phyloP scores from a whole-genome alignment of 495 filamentous ascomycete species.

The Talaromyces trachyspermus region DNA sequence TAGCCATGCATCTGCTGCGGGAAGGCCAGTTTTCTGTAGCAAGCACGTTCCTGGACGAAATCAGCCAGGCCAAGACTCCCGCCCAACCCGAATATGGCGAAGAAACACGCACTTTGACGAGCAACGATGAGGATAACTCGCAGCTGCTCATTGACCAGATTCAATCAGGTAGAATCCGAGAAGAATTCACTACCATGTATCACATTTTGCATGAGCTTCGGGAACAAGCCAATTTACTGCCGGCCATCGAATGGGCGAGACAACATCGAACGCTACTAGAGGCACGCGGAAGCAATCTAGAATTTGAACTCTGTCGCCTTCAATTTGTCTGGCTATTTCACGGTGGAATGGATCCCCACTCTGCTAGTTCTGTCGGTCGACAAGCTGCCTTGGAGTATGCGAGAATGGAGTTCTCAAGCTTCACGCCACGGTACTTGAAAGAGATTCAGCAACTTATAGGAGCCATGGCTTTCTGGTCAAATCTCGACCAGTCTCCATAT shows the following conservation, averaged over 20 bases:
- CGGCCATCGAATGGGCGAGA: slow-evolving; percentile 83
- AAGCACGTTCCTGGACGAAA: slow-evolving; percentile 67
- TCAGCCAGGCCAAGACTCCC: slow-evolving; percentile 29
- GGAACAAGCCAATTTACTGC: slow-evolving; percentile 57
- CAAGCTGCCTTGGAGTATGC: slow-evolving; percentile 68
- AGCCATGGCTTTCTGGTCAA: slow-evolving; percentile 69
- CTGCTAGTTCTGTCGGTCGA: slow-evolving; percentile 27
- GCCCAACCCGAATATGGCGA: slow-evolving; percentile 10
- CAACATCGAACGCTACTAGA: slow-evolving; percentile 63
- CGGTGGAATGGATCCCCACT: slow-evolving; percentile 25
- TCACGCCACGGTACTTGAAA: slow-evolving; percentile 58
- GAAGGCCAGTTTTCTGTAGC: slow-evolving; percentile 91
- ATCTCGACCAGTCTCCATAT: slow-evolving; percentile 67
- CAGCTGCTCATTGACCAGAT: slow-evolving; percentile 38
- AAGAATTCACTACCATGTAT: slow-evolving; percentile 85
- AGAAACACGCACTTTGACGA: slow-evolving; percentile 8
- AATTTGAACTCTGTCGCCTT: slow-evolving; percentile 84
- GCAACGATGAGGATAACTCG: slow-evolving; percentile 10
- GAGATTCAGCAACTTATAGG: slow-evolving; percentile 73
- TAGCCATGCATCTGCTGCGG: slow-evolving; percentile 90
- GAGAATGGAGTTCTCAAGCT: slow-evolving; percentile 53
- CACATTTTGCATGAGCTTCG: slow-evolving; percentile 72
- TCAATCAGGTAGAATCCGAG: slow-evolving; percentile 60
- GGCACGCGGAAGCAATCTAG: slow-evolving; percentile 78
- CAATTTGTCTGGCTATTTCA: slow-evolving; percentile 81